phyloP scores from a whole-genome alignment of 148 eudicot genomes.

The Heliosperma pusillum region DNA sequence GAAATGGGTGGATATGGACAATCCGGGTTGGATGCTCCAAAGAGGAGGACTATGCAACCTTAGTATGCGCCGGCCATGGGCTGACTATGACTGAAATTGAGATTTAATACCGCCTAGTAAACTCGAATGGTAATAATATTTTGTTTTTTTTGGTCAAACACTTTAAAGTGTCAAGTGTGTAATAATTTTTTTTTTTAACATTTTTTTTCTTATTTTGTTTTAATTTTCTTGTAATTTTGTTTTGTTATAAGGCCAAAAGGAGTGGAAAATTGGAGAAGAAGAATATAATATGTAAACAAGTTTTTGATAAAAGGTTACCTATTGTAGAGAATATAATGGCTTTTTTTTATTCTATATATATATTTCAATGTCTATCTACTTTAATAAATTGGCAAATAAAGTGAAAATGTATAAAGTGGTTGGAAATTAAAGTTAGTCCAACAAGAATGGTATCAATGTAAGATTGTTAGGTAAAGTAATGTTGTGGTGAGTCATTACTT shows the following conservation, averaged over 20 bases:
- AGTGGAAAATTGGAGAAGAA: neutral
- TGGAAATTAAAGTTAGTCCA: constrained; percentile 10
- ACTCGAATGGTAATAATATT: neutral
- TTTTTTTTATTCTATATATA: neutral
- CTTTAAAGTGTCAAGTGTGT: constrained; percentile 10
- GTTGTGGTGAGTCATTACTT: neutral
- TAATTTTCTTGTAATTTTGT: neutral
- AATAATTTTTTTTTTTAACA: neutral
- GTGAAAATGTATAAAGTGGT: neutral
- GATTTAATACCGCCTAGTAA: neutral
- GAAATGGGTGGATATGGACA: constrained; percentile 34
- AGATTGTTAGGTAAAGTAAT: neutral
- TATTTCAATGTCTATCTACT: too few relatives aligned
- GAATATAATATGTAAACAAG: constrained; percentile 18
- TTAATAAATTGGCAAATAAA: constrained; percentile 7
- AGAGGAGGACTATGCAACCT: constrained; percentile 34
- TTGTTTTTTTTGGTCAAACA: constrained; percentile 10
- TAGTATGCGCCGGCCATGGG: neutral
- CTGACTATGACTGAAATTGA: neutral
- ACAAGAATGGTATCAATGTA: neutral
- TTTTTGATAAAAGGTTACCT: constrained; percentile 11
- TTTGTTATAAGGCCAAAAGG: neutral
- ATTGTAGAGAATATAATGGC: constrained; percentile 16
- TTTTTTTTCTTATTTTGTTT: neutral
- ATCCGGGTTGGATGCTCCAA: constrained; percentile 32